phyloP scores from a whole-genome alignment of 768 basidiomycete genomes.

The Suillus hirtellus region DNA sequence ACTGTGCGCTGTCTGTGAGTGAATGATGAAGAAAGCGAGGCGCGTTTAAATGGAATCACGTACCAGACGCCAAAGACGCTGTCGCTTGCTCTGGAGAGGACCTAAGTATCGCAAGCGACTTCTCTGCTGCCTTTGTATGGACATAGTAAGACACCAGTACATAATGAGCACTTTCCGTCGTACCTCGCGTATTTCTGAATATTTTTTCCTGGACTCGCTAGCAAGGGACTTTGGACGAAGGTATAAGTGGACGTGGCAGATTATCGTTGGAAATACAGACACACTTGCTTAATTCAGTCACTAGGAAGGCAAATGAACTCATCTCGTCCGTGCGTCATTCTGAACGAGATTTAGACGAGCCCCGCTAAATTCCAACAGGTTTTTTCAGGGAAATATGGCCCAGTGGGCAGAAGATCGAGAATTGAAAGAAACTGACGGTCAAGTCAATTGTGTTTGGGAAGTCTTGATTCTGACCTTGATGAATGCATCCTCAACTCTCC shows the following conservation, averaged over 20 bases:
- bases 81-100: too few relatives aligned
- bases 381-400: not conserved
- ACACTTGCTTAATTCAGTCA: slow-evolving; percentile 70
- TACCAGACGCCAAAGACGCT: too few relatives aligned
- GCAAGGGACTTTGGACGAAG: slow-evolving; percentile 62
- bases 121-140: too few relatives aligned
- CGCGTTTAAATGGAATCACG: too few relatives aligned
- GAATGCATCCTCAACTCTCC: too few relatives aligned
- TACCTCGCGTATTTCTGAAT: slow-evolving; percentile 94
- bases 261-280: slow-evolving; percentile 22
- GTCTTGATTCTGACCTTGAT: too few relatives aligned
- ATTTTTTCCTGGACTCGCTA: slow-evolving; percentile 83
- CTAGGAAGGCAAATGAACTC: slow-evolving; percentile 66
- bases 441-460: not conserved
- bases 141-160: not conserved
- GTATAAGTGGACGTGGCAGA: slow-evolving; percentile 15
- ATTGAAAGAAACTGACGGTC: not conserved
- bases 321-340: slow-evolving; percentile 30
- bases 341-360: not conserved
- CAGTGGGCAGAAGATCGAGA: not conserved
- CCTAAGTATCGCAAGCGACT: too few relatives aligned
- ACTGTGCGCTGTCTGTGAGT: too few relatives aligned
- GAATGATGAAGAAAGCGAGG: too few relatives aligned
- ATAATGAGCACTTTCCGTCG: not conserved
- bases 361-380: not conserved